Conservation (phyloP, 306 rosid genomes). For the Dalbergia oliveri region DNA sequence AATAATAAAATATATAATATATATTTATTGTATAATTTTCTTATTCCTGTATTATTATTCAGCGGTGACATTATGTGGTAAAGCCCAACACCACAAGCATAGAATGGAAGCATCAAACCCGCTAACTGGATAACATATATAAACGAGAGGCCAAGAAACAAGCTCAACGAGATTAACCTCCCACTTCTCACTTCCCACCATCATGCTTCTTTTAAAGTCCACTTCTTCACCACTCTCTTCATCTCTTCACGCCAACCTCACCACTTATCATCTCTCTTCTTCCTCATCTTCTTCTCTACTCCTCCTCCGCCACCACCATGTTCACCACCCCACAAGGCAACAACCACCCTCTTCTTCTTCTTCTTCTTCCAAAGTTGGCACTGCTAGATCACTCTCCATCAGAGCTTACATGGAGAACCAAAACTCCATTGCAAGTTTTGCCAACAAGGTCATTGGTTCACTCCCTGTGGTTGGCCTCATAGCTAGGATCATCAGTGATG, state of each 20-base stretch:
- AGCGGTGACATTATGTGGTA: too few species aligned
- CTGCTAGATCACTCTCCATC: conserved; percentile 42
- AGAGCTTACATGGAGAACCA: conserved; percentile 82
- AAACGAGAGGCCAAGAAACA: conserved; percentile 59
- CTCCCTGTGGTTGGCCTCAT: conserved; percentile 86
- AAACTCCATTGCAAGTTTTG: conserved; percentile 68
- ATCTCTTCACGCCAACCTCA: conserved; percentile 49
- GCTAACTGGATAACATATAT: conserved; percentile 56
- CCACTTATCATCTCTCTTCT: conserved; percentile 35
- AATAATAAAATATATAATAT: too few species aligned
- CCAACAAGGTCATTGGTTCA: conserved; percentile 81
- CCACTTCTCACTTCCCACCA: not conserved
- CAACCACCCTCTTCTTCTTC: not conserved
- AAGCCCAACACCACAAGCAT: not conserved
- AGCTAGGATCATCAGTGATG: conserved; percentile 81
- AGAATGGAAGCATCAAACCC: not conserved
- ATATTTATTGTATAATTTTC: too few species aligned
- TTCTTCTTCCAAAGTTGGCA: not conserved
- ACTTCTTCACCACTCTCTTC: conserved; percentile 53
- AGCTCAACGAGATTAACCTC: conserved; percentile 38
- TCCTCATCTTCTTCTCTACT: conserved; percentile 55
- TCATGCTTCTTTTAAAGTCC: conserved; percentile 61
- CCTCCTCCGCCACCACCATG: conserved; percentile 57
- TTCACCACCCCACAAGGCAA: conserved; percentile 50
- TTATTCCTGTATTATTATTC: too few species aligned